Percentiles rank a stretch among this genome's conserved stretches.
Conservation (phyloP, 2,329 filamentous ascomycete genomes). For the Aciculosporium take region DNA sequence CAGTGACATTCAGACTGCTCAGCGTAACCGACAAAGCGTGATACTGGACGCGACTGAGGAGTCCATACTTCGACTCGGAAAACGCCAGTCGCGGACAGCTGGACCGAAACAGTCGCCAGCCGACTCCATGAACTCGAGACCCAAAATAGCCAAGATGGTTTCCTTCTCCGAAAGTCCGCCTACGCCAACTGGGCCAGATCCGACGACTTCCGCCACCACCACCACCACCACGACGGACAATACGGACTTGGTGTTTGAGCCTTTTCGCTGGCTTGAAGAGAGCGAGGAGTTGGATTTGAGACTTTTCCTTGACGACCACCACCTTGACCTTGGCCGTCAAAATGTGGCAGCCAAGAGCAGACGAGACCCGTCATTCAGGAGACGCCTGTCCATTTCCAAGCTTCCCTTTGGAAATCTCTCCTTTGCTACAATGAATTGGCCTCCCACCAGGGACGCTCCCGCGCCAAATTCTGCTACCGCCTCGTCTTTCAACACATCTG, state of each 20-base stretch:
- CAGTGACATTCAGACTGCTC: conserved; percentile 51
- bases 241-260: conserved; percentile 47
- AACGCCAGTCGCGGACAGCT: conserved; percentile 12
- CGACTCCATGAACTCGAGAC: not conserved
- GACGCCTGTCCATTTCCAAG: conserved; percentile 58
- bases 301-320: conserved; percentile 56
- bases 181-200: conserved; percentile 7
- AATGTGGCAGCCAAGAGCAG: conserved; percentile 29
- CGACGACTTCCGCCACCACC: conserved; percentile 12
- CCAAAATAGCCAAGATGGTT: conserved; percentile 13
- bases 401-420: conserved; percentile 42
- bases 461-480: conserved; percentile 15
- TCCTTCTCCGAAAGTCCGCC: conserved; percentile 9
- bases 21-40: conserved; percentile 22
- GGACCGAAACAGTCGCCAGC: conserved; percentile 8
- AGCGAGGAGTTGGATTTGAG: conserved; percentile 55
- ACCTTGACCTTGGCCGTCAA: conserved; percentile 41
- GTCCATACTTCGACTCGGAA: conserved; percentile 13
- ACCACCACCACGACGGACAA: not conserved
- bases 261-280: conserved; percentile 61
- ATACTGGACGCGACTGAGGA: conserved; percentile 19
- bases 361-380: conserved; percentile 48
- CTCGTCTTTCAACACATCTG: conserved; percentile 11
- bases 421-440: conserved; percentile 35
- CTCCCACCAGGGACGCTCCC: conserved; percentile 28